Evolutionary conservation across 2,329 filamentous ascomycete genomes (phyloP).

Genomic region (Cladosporium sp.): DNA sequence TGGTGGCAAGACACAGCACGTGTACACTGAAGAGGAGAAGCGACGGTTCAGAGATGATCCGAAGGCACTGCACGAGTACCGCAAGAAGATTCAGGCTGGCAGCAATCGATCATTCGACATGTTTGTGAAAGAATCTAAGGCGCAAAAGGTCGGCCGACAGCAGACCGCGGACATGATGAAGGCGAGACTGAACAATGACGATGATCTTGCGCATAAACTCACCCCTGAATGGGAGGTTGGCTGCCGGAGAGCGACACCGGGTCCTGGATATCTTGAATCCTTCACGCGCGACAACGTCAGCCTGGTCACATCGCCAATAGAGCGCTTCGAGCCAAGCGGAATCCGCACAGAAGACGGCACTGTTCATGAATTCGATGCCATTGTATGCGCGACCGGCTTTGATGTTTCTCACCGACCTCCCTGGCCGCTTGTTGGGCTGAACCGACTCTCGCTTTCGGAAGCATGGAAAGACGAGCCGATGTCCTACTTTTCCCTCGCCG

Average conservation of each 20-base stretch:
- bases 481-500: constrained; percentile 25
- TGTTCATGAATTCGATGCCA: constrained; percentile 23
- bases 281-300: constrained; percentile 27
- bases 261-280: constrained; percentile 36
- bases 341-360: constrained; percentile 20
- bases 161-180: constrained; percentile 40
- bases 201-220: constrained; percentile 50
- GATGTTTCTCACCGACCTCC: constrained; percentile 33
- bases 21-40: constrained; percentile 29
- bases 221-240: constrained; percentile 60
- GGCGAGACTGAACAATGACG: constrained; percentile 47
- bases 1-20: constrained; percentile 24
- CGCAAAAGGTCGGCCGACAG: constrained; percentile 18
- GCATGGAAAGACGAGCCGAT: constrained; percentile 25
- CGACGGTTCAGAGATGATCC: constrained; percentile 26
- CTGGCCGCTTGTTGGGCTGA: constrained; percentile 35
- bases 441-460: constrained; percentile 18
- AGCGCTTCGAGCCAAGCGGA: constrained; percentile 19
- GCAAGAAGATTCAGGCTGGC: constrained; percentile 30
- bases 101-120: constrained; percentile 28
- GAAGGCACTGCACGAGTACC: constrained; percentile 29
- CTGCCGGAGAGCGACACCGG: constrained; percentile 56
- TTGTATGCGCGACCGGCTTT: constrained; percentile 43
- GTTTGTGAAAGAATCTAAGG: constrained; percentile 49
- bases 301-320: constrained; percentile 23